These are phyloP conservation scores for Phoma sp. DNA, from an alignment of 2,329 filamentous ascomycete species.

Conservation along the genomic window DNA sequence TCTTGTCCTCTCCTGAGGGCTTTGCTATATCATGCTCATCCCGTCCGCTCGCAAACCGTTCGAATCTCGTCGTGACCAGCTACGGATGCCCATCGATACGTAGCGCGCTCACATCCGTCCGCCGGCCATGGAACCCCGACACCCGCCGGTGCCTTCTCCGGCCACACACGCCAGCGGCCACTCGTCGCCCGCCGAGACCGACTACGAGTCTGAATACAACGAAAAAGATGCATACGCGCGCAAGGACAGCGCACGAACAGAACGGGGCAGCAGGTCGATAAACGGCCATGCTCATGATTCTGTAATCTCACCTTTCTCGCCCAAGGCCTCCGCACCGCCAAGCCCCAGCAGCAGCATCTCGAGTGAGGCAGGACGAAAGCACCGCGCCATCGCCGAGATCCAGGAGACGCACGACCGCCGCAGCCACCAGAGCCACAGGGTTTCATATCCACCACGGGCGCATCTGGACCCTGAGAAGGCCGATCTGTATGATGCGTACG, in stretches of 20 bases:
- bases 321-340: slow-evolving; percentile 40
- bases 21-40: slow-evolving; percentile 45
- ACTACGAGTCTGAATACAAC: slow-evolving; percentile 27
- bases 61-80: slow-evolving; percentile 20
- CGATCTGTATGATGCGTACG: slow-evolving; percentile 15
- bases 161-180: slow-evolving; percentile 23
- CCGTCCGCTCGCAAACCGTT: slow-evolving; percentile 29
- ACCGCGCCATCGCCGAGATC: slow-evolving; percentile 25
- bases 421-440: slow-evolving; percentile 1
- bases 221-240: slow-evolving; percentile 33
- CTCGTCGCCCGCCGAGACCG: slow-evolving; percentile 17
- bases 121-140: slow-evolving; percentile 43
- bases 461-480: slow-evolving; percentile 46
- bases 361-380: slow-evolving; percentile 24
- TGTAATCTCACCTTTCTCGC: slow-evolving; percentile 48
- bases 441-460: slow-evolving; percentile 34
- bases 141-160: slow-evolving; percentile 36
- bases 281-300: slow-evolving; percentile 42
- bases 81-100: slow-evolving; percentile 35
- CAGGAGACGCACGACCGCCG: slow-evolving; percentile 11
- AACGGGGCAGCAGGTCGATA: slow-evolving; percentile 34
- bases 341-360: slow-evolving; percentile 45
- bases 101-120: slow-evolving; percentile 29
- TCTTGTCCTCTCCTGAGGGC: slow-evolving; percentile 22
- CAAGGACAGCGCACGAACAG: slow-evolving; percentile 21